These are phyloP conservation scores for Piloderma croceum DNA, from an alignment of 768 basidiomycete genomes.

Conservation along the genomic window DNA sequence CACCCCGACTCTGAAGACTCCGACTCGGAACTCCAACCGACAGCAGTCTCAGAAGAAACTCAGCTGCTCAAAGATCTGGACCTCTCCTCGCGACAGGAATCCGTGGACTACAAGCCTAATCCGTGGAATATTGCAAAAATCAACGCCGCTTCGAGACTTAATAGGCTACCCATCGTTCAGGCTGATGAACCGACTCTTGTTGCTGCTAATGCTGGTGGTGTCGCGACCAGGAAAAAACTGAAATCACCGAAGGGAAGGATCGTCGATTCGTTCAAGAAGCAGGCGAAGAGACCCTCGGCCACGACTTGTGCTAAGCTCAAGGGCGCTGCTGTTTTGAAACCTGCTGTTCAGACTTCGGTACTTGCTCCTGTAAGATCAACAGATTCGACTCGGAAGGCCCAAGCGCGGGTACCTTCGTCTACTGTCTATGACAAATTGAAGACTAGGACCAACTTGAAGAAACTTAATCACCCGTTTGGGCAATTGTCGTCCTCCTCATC, in stretches of 20 bases:
- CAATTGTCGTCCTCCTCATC: too few relatives aligned
- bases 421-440: too few relatives aligned
- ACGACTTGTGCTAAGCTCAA: too few relatives aligned
- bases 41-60: conserved; percentile 18
- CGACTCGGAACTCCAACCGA: conserved; percentile 19
- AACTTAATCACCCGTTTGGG: too few relatives aligned
- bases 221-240: conserved; percentile 3
- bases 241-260: conserved; percentile 28
- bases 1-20: conserved; percentile 17
- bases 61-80: conserved; percentile 47
- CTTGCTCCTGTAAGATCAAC: too few relatives aligned
- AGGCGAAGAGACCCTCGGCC: conserved; percentile 20
- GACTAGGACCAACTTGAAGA: too few relatives aligned
- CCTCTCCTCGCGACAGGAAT: conserved; percentile 52
- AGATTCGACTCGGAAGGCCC: too few relatives aligned
- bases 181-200: not conserved
- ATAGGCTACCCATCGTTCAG: conserved; percentile 2
- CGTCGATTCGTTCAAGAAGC: conserved; percentile 43
- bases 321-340: not conserved
- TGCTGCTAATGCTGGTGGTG: conserved; percentile 1
- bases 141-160: conserved; percentile 56
- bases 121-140: conserved; percentile 79
- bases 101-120: conserved; percentile 63
- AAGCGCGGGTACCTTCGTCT: too few relatives aligned
- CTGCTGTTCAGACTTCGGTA: too few relatives aligned